Base-by-base conservation (phyloP, 345 rosid species). In the Eutrema yunnanense region DNA sequence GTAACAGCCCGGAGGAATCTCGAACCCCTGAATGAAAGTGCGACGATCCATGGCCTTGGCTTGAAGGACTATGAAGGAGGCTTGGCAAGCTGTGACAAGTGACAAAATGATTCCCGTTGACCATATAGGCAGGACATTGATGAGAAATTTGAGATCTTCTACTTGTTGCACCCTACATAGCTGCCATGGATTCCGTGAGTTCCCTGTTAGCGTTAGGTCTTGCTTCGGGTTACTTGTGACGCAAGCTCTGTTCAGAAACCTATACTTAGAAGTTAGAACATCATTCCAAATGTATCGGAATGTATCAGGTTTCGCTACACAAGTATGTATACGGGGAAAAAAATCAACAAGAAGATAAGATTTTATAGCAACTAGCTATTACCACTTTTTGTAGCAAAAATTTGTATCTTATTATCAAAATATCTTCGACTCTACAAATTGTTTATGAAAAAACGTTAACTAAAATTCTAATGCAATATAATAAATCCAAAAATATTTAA, bases 191-290 rank as follows among this genome's bases (percentile, higher is more conserved):
- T 79, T 68, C 19, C 54, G 29, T 38, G 85, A 73, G 5, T 36
- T 65, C 61, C 78, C 80, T 30, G 82, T 83, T 8, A 42, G 32
- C 9, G 67, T 67, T 43, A 81, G 54, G 51, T 83, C 86, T 66
- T 76, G 56, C 22, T 74, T 47, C 1, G 78, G 78, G 71, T 84
- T 70, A 53, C 58, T 75, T 29, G 67, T 70, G 12, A 63, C 75
- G 41, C 90, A 86, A 43, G 90, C 88, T 74, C 83, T 88, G 53
- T 88, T 86, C 46, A 86, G 69, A 68, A 57, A 78, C 84, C 91
- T 85, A 56, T 8, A 65, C 30, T 43, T 29, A 52, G 10, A 11
- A 30, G 26, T 48, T 5, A 1, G 3, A 68, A 57, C 49, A 2
- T 67, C 27, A 27, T 57, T n/a, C 62, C 6, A 52, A 26, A 71